phyloP scores from a whole-genome alignment of 2,329 filamentous ascomycete species.

The Knoxdaviesia proteae region DNA sequence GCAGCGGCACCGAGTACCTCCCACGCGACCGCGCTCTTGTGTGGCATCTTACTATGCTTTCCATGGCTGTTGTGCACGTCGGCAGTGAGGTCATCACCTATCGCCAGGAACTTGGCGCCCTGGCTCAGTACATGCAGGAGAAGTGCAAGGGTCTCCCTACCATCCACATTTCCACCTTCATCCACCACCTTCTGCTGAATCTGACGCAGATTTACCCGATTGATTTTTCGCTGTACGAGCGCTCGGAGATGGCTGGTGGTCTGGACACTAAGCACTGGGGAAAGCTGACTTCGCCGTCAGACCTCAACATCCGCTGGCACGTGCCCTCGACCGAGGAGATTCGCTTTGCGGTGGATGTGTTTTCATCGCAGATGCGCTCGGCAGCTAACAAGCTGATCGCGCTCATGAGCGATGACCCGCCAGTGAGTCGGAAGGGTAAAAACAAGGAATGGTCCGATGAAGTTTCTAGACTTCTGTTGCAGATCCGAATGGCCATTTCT shows the following conservation, averaged over 20 bases:
- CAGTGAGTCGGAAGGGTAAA: conserved; percentile 76
- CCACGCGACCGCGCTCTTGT: conserved; percentile 82
- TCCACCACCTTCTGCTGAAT: conserved; percentile 88
- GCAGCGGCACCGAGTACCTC: conserved; percentile 79
- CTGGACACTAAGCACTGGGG: conserved; percentile 72
- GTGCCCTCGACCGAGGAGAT: conserved; percentile 62
- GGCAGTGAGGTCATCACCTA: conserved; percentile 77
- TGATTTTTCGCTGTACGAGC: conserved; percentile 74
- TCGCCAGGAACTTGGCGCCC: conserved; percentile 72
- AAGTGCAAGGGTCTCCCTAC: conserved; percentile 86
- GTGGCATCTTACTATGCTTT: conserved; percentile 92
- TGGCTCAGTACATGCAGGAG: conserved; percentile 90
- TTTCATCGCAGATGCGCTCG: conserved; percentile 60
- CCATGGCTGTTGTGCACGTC: conserved; percentile 95
- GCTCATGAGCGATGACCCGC: conserved; percentile 63
- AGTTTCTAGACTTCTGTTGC: conserved; percentile 70
- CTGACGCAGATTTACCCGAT: conserved; percentile 85
- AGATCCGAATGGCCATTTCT: conserved; percentile 73
- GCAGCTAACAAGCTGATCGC: conserved; percentile 56
- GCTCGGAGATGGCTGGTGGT: conserved; percentile 48
- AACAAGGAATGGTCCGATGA: conserved; percentile 99
- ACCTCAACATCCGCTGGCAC: conserved; percentile 81
- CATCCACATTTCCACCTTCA: conserved; percentile 91
- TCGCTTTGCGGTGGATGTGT: conserved; percentile 73
- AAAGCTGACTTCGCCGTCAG: conserved; percentile 47